Evolutionary conservation across 2,329 filamentous ascomycete genomes (phyloP).

Genomic region (Paradendryphiella salina): DNA sequence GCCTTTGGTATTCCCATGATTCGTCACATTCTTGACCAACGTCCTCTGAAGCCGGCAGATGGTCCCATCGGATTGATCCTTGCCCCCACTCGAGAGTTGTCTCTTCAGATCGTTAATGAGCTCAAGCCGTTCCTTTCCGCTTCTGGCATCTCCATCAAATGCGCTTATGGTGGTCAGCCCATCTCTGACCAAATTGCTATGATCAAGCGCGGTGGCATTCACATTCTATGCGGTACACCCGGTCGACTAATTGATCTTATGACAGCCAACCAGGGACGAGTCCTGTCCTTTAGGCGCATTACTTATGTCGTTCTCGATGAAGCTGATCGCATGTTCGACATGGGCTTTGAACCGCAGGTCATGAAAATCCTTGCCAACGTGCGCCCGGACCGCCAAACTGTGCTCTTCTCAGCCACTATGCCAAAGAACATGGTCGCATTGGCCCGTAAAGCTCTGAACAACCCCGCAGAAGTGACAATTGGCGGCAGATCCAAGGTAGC

Average conservation of each 20-base stretch:
- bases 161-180: constrained; percentile 90
- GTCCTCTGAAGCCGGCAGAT: constrained; percentile 77
- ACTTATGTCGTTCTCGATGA: constrained; percentile 96
- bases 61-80: constrained; percentile 88
- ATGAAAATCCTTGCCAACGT: constrained; percentile 95
- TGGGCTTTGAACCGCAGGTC: constrained; percentile 98
- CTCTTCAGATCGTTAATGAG: constrained; percentile 90
- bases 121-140: constrained; percentile 93
- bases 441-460: constrained; percentile 82
- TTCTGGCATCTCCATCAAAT: constrained; percentile 81
- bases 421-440: constrained; percentile 89
- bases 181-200: constrained; percentile 98
- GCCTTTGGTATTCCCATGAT: constrained; percentile 97
- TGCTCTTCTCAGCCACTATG: constrained; percentile 96
- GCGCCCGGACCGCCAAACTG: constrained; percentile 88
- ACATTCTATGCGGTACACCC: constrained; percentile 85
- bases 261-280: constrained; percentile 88
- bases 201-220: constrained; percentile 90
- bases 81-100: constrained; percentile 91
- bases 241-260: constrained; percentile 95
- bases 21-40: constrained; percentile 93
- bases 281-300: constrained; percentile 85
- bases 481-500: constrained; percentile 76
- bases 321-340: constrained; percentile 98
- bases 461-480: constrained; percentile 88